phyloP scores from a whole-genome alignment of 345 rosid genomes.

The Populus nigra region DNA sequence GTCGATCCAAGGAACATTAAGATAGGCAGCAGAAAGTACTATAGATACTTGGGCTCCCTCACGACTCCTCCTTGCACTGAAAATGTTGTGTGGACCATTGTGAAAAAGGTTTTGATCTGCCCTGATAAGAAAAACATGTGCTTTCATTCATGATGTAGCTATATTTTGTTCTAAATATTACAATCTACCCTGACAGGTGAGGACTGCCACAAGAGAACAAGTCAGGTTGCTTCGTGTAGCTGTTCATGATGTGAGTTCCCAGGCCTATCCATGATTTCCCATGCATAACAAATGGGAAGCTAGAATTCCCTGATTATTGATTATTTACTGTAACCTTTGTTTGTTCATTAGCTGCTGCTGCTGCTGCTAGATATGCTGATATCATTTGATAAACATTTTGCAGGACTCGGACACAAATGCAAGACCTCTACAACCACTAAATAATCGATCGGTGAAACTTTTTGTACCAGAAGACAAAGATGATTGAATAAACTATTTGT shows the following conservation, averaged over 20 bases:
- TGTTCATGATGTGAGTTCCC: slow-evolving; percentile 70
- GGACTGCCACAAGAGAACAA: slow-evolving; percentile 62
- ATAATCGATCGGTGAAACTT: slow-evolving; percentile 44
- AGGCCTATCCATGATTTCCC: not conserved
- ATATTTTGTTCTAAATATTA: not conserved
- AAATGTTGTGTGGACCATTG: slow-evolving; percentile 67
- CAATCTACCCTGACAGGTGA: slow-evolving; percentile 37
- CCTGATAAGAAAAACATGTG: not conserved
- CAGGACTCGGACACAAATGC: slow-evolving; percentile 65
- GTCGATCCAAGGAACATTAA: slow-evolving; percentile 51
- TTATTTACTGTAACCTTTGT: not conserved
- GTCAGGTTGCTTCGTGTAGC: slow-evolving; percentile 62
- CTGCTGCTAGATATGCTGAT: not conserved
- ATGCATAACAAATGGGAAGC: not conserved
- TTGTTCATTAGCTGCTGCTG: not conserved
- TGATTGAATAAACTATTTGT: not conserved
- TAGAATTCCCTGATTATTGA: not conserved
- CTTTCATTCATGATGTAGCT: not conserved
- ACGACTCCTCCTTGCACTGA: slow-evolving; percentile 84
- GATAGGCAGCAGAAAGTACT: slow-evolving; percentile 60
- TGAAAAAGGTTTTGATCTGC: slow-evolving; percentile 40
- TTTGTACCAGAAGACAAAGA: slow-evolving; percentile 31
- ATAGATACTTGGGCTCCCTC: slow-evolving; percentile 82
- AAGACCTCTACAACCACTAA: slow-evolving; percentile 55
- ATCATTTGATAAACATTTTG: slow-evolving; percentile 1